Percentiles rank a stretch among this genome's conserved stretches.
Evolutionary conservation across 768 basidiomycete species (phyloP).

Genomic region (Fistulinella prunicolor): DNA sequence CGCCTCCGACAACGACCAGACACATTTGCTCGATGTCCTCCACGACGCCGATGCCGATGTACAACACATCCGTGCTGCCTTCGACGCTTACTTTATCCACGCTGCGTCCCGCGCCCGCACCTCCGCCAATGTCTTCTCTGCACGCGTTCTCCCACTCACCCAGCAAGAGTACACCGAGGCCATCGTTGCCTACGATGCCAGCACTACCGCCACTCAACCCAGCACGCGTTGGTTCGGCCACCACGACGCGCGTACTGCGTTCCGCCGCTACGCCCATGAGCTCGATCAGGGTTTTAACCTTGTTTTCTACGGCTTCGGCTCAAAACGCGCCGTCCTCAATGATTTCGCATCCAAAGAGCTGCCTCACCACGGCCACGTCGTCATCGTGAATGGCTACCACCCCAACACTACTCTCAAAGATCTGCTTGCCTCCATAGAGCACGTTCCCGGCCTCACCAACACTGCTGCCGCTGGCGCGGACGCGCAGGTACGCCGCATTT

Average conservation of each 20-base stretch:
- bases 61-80: constrained; percentile 47
- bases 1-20: constrained; percentile 28
- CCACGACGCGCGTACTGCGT: constrained; percentile 32
- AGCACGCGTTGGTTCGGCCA: constrained; percentile 22
- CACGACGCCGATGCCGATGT: constrained; percentile 7
- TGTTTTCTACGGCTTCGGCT: constrained; percentile 86
- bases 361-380: constrained; percentile 61
- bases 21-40: constrained; percentile 8
- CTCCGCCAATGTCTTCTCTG: constrained; percentile 76
- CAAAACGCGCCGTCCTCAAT: constrained; percentile 76
- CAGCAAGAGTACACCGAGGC: constrained; percentile 53
- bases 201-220: constrained; percentile 4
- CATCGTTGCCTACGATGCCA: constrained; percentile 27
- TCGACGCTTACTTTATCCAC: constrained; percentile 83
- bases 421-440: constrained; percentile 58
- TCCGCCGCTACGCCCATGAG: constrained; percentile 65
- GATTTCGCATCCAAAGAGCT: constrained; percentile 62
- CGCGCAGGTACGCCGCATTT: constrained; percentile 60
- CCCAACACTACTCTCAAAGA: constrained; percentile 68
- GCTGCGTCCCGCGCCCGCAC: constrained; percentile 63
- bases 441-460: constrained; percentile 23
- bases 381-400: constrained; percentile 77
- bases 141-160: constrained; percentile 66
- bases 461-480: constrained; percentile 40
- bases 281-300: constrained; percentile 84